Conservation (phyloP, 2,329 filamentous ascomycete species). For the Rhynchosporium graminicola region DNA sequence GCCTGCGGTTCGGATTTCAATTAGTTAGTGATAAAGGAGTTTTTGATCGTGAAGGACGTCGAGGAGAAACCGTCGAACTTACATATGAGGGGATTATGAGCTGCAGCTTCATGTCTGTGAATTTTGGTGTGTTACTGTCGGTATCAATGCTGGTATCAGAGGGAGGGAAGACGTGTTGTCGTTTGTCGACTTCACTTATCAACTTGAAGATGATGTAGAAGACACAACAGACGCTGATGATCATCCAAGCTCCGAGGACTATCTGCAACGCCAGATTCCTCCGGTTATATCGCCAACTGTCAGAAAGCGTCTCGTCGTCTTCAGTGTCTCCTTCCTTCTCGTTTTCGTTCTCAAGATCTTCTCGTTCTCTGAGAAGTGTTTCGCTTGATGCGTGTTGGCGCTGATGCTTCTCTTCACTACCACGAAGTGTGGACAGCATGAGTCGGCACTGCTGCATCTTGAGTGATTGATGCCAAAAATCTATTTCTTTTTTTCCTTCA, state of each 20-base stretch:
- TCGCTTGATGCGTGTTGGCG: neutral
- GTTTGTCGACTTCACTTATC: neutral
- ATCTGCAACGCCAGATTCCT: neutral
- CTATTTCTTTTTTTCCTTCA: neutral
- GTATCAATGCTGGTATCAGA: neutral
- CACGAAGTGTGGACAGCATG: neutral
- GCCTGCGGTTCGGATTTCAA: neutral
- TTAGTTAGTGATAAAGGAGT: too few species aligned
- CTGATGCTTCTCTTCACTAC: neutral
- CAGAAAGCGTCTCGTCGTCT: neutral
- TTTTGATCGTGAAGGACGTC: neutral
- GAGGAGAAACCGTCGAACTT: neutral
- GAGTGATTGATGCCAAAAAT: neutral
- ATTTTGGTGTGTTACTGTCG: too few species aligned
- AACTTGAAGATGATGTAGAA: slow-evolving; percentile 1
- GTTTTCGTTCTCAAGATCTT: neutral
- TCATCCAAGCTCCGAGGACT: neutral
- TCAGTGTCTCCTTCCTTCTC: neutral
- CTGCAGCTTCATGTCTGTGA: neutral
- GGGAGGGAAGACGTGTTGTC: neutral
- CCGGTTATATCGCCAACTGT: neutral
- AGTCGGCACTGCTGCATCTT: neutral
- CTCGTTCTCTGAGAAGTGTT: neutral
- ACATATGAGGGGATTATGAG: neutral
- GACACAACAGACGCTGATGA: slow-evolving; percentile 5